phyloP scores from a whole-genome alignment of 768 basidiomycete species.

The Lentinula lateritia region DNA sequence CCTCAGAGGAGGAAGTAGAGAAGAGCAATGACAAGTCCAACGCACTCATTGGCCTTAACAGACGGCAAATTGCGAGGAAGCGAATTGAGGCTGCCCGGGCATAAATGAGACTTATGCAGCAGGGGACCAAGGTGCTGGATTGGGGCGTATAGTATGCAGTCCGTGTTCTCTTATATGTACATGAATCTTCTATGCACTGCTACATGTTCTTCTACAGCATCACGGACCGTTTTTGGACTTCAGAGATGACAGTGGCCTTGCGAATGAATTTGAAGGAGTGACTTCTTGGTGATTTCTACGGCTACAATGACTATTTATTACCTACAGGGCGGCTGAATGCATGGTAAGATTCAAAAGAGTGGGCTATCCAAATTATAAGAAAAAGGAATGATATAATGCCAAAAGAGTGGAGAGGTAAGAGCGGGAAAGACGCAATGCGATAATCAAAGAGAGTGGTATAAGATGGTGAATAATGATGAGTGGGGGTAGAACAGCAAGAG shows the following conservation, averaged over 20 bases:
- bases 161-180: slow-evolving; percentile 15
- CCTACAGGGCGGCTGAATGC: no score
- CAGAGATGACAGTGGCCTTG: background rate
- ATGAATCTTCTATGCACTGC: slow-evolving; percentile 2
- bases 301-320: background rate
- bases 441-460: no score
- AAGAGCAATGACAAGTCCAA: slow-evolving; percentile 81
- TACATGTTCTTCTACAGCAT: background rate
- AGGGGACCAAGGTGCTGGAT: slow-evolving; percentile 8
- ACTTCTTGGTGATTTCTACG: background rate
- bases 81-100: slow-evolving; percentile 80
- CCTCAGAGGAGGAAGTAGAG: slow-evolving; percentile 79
- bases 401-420: background rate
- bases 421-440: background rate
- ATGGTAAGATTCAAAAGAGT: background rate
- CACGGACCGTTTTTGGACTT: background rate
- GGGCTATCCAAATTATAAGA: background rate
- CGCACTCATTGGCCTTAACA: slow-evolving; percentile 65
- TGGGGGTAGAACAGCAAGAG: no score
- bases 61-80: slow-evolving; percentile 82
- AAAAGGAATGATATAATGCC: background rate
- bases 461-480: background rate
- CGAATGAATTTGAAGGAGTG: background rate
- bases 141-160: slow-evolving; percentile 17
- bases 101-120: slow-evolving; percentile 23